phyloP scores from a whole-genome alignment of 495 filamentous ascomycete species.

The Podospora pseudopauciseta region DNA sequence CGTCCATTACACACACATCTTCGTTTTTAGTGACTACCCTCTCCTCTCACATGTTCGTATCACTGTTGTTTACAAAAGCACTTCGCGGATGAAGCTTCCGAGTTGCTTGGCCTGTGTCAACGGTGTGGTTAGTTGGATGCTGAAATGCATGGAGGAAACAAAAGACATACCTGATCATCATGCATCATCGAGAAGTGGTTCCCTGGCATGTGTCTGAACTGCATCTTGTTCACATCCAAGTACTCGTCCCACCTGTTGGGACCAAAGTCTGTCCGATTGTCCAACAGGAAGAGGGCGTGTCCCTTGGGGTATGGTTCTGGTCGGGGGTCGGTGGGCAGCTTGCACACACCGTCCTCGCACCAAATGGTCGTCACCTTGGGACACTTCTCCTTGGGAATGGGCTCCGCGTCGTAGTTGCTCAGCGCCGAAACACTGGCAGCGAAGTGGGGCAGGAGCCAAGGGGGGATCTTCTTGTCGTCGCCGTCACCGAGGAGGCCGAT shows the following conservation, averaged over 20 bases:
- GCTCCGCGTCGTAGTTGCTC: slow-evolving; percentile 64
- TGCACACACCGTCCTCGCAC: slow-evolving; percentile 79
- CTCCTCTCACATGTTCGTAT: background rate
- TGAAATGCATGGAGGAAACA: background rate
- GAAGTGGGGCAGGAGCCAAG: slow-evolving; percentile 85
- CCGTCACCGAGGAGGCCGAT: slow-evolving; percentile 76
- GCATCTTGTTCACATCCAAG: slow-evolving; percentile 60
- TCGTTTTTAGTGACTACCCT: background rate
- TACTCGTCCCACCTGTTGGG: slow-evolving; percentile 79
- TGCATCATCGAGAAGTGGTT: slow-evolving; percentile 76
- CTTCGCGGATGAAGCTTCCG: slow-evolving; percentile 39
- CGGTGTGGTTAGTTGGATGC: background rate
- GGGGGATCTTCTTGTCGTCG: slow-evolving; percentile 56
- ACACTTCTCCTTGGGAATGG: slow-evolving; percentile 48
- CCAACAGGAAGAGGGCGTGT: slow-evolving; percentile 73
- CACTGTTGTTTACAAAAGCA: slow-evolving; percentile 15
- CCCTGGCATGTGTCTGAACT: slow-evolving; percentile 57
- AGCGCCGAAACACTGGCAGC: slow-evolving; percentile 69
- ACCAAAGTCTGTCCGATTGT: slow-evolving; percentile 74
- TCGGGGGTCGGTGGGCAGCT: slow-evolving; percentile 61
- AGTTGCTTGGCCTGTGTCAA: slow-evolving; percentile 38
- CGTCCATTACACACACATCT: background rate
- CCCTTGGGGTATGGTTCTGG: slow-evolving; percentile 67
- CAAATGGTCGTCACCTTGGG: slow-evolving; percentile 70
- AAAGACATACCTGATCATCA: slow-evolving; percentile 47